phyloP scores from a whole-genome alignment of 2,329 filamentous ascomycete genomes.

The Aureobasidium melanogenum region DNA sequence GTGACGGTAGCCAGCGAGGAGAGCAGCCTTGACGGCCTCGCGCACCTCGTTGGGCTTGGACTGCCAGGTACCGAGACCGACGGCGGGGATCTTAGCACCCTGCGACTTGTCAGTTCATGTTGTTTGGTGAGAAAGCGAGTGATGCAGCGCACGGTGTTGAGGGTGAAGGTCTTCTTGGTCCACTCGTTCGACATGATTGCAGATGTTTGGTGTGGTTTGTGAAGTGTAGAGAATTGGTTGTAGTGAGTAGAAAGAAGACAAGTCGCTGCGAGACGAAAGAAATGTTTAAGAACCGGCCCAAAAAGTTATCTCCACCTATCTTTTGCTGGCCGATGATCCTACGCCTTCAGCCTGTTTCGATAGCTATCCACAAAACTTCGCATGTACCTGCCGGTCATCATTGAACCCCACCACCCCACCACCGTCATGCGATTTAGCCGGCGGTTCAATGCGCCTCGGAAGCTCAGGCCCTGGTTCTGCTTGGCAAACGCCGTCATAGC shows the following conservation, averaged over 20 bases:
- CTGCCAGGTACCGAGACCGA: slow-evolving; percentile 75
- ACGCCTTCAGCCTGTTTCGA: slow-evolving; percentile 5
- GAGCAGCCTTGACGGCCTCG: slow-evolving; percentile 56
- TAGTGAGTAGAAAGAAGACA: slow-evolving; percentile 6
- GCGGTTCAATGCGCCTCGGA: not conserved
- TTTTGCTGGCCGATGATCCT: not conserved
- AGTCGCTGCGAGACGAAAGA: not conserved
- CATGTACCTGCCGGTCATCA: not conserved
- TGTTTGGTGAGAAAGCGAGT: not conserved
- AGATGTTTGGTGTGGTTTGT: not conserved
- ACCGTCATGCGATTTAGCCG: not conserved
- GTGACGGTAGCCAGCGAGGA: slow-evolving; percentile 17
- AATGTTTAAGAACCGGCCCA: not conserved
- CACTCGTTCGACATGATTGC: slow-evolving; percentile 21
- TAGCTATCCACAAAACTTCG: not conserved
- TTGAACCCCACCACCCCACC: not conserved
- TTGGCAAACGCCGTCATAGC: slow-evolving; percentile 9
- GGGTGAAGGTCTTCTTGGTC: slow-evolving; percentile 39
- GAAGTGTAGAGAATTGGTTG: not conserved
- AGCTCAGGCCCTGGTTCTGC: not conserved
- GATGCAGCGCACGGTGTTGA: slow-evolving; percentile 40
- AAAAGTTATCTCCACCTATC: slow-evolving; percentile 3
- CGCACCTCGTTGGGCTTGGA: slow-evolving; percentile 60
- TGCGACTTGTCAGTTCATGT: slow-evolving; percentile 42
- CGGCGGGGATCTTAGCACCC: slow-evolving; percentile 66